Percentiles rank a stretch among this genome's conserved stretches.
phyloP scores from a whole-genome alignment of 257 asterid genomes.

The Capsicum baccatum region DNA sequence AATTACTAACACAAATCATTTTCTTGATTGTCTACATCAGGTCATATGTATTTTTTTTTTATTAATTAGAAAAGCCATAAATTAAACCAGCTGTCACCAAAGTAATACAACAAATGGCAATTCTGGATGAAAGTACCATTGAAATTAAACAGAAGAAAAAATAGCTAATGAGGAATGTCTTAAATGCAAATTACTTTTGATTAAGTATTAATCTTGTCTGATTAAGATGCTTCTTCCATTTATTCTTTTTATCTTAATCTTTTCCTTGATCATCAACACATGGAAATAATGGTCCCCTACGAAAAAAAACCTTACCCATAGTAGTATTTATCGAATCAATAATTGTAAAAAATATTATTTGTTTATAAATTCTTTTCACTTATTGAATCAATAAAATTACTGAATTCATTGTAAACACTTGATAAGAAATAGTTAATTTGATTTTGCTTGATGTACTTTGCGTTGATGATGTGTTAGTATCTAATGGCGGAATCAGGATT shows the following conservation, averaged over 20 bases:
- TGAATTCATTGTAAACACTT: background rate
- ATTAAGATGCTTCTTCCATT: constrained; percentile 35
- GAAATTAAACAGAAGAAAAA: constrained; percentile 36
- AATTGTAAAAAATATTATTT: background rate
- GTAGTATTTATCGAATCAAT: background rate
- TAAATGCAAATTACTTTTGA: constrained; percentile 34
- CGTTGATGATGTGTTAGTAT: background rate
- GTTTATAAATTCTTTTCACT: background rate
- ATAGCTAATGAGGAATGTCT: constrained; percentile 39
- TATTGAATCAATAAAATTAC: background rate
- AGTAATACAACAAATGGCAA: constrained; percentile 43
- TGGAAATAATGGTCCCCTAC: constrained; percentile 33
- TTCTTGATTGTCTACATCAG: constrained; percentile 48
- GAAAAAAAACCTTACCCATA: background rate
- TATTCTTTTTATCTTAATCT: constrained; percentile 33
- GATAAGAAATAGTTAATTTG: background rate
- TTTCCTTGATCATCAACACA: constrained; percentile 30
- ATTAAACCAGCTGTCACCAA: constrained; percentile 59
- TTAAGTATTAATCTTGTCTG: constrained; percentile 22
- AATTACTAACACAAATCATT: constrained; percentile 43
- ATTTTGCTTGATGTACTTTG: background rate
- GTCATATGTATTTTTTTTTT: constrained; percentile 31
- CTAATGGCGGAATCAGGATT: too few species aligned
- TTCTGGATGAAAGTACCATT: constrained; percentile 39
- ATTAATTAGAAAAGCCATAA: constrained; percentile 21